Evolutionary conservation across 1,139 yeast genomes (phyloP).

Genomic region (Taphrina sp.): DNA sequence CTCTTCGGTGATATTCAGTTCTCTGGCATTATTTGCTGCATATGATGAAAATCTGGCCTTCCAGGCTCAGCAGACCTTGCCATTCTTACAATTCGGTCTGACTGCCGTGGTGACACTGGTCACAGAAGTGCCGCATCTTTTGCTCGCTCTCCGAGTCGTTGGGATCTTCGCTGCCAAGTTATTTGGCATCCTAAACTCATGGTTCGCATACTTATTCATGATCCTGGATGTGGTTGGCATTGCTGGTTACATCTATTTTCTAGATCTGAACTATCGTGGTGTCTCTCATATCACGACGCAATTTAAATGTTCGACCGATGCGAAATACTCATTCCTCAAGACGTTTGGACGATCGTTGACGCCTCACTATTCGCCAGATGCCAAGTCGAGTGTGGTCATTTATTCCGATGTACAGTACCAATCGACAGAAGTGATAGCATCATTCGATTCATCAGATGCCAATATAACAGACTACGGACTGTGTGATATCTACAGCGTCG

Average conservation of each 20-base stretch:
- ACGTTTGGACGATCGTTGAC: too few relatives aligned
- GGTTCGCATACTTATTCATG: constrained; percentile 14
- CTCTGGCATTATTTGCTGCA: constrained; percentile 8
- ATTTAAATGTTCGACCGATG: too few relatives aligned
- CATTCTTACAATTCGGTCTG: not conserved
- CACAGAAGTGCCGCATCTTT: constrained; percentile 19
- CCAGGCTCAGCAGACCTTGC: not conserved
- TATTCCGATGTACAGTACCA: constrained; percentile 5
- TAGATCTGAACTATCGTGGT: not conserved
- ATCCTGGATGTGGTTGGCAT: constrained; percentile 14
- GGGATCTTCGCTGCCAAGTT: constrained; percentile 1
- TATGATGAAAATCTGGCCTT: not conserved
- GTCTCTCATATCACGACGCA: not conserved
- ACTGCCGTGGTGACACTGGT: constrained; percentile 1
- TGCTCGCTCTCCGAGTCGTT: constrained; percentile 12
- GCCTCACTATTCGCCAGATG: too few relatives aligned
- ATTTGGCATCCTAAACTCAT: constrained; percentile 1
- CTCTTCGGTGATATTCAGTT: constrained; percentile 7
- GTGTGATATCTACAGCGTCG: constrained; percentile 12
- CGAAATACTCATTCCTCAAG: not conserved
- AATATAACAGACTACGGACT: constrained; percentile 2
- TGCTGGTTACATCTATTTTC: constrained; percentile 6
- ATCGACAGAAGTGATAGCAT: constrained; percentile 5
- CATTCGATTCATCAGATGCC: not conserved
- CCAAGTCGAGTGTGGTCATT: not conserved